phyloP scores from a whole-genome alignment of 2,329 filamentous ascomycete genomes.

The Fusarium denticulatum region DNA sequence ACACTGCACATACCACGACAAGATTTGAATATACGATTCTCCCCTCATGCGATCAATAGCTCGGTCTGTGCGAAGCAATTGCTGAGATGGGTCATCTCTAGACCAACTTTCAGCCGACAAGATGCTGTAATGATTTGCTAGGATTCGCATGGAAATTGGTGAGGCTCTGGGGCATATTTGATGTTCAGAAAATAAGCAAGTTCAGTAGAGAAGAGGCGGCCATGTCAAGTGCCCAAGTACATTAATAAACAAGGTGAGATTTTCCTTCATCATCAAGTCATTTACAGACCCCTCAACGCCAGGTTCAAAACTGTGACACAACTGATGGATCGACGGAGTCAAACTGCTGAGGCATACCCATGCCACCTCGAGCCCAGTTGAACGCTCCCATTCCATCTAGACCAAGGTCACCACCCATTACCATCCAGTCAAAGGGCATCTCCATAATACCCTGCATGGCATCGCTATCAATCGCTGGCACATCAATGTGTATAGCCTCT shows the following conservation, averaged over 20 bases:
- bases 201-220: neutral
- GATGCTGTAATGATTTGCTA: neutral
- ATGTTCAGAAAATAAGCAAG: neutral
- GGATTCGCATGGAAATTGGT: neutral
- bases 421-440: conserved; percentile 42
- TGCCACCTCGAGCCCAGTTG: conserved; percentile 20
- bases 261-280: neutral
- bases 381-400: conserved; percentile 38
- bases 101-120: neutral
- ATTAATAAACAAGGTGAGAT: conserved; percentile 4
- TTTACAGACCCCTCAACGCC: neutral
- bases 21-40: neutral
- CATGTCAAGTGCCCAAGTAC: neutral
- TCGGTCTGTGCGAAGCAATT: neutral
- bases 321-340: conserved; percentile 31
- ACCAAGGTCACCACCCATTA: conserved; percentile 28
- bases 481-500: neutral
- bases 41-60: neutral
- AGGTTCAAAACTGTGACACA: conserved; percentile 22
- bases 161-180: neutral
- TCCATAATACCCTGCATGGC: conserved; percentile 40
- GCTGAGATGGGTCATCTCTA: neutral
- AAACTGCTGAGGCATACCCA: conserved; percentile 20
- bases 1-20: neutral
- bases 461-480: conserved; percentile 10